Evolutionary conservation across 1,139 yeast genomes (phyloP), one percentile per base, ranked within the genome.

Genomic region (Suhomyces choctaworum): DNA sequence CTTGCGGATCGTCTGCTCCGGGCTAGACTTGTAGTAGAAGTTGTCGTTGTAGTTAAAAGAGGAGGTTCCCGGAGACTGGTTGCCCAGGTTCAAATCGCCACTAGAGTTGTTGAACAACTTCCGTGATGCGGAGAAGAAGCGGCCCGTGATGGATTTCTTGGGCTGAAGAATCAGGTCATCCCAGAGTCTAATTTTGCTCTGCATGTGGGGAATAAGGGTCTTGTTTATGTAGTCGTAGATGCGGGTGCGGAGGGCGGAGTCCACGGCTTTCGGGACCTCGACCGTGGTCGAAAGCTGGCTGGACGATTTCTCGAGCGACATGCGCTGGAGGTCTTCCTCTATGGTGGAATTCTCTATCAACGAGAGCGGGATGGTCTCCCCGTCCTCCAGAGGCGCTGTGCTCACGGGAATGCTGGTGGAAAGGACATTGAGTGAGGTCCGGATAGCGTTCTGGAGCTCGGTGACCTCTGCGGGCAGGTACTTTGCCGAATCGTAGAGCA

Each of bases 1-100:
- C 52, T 85, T 84, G 33, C 97, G 66, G 22, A 89, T 70, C 31
- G 78, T 73, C 48, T 88, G 87, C 51, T 89, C 97, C 0, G 84
- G 76, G 0, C 90, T 70, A 1, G 78, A 62, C 31, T 76, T 75
- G 36, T 73, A 64, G 54, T 85, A 86, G 42, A 65, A 77, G 23
- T 75, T 76, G 21, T 69, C 71, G n/a, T 57, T 58, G 16, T 67
- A 49, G 50, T 78, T 77, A 45, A 56, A 70, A 4, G 62, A 40
- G 5, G 55, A 45, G 5, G 59, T 44, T 7, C 37, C 28, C 8
- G 36, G 17, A 4, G 42, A 22, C 6, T 40, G 27, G 28, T 26
- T 32, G 20, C 12, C 27, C 16, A 9, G 37, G 15, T 22, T 31
- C 14, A 32, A 23, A 34, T 36, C 26, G 37, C 38, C 11, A 35